Base-by-base conservation (phyloP, 805 yeast species). In the Schwanniomyces vanrijiae region DNA sequence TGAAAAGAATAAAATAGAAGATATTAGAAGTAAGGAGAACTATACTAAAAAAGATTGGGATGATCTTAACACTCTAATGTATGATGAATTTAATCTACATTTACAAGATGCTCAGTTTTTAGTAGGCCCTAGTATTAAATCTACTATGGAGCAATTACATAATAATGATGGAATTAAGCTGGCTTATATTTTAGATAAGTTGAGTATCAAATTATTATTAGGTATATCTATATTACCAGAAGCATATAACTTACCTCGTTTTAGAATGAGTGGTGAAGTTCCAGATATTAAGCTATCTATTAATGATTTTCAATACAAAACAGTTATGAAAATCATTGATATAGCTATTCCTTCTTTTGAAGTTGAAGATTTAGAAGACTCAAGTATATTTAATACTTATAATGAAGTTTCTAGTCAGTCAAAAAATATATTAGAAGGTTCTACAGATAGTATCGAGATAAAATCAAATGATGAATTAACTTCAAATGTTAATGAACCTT, bases 301-400 rank as follows among this genome's bases (percentile, higher is more conserved):
- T 58, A 88, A 88, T 55, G 98, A 94, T 61, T 86, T 83, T 57
- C 97, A 95, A 62, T 95, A 95, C 68, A 88, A 90, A 63, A 82
- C 90, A 1, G 71, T 94, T 58, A 84, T 94, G 92, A 82, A 83
- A 47, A 69, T 92, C 38, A 69, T 92, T 28, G 86, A 86, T 42
- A 78, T 73, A 8, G 80, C 85, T 18, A 74, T 90, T 9, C 97
- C 97, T 1, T 34, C 55, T 14, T 61, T 73, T 44, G 75, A 72
- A 10, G 56, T 58, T 26, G 49, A 51, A 3, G 73, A 70, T 9
- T 58, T 53, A 1, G 75, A 69, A 18, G 68, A 59, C 4, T 61
- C 63, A 3, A 64, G 71, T 46, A 56, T 63, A 1, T 71, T 73
- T 46, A 54, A 67, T 51, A 65, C 77, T 0, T 71, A 60, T 51